Evolutionary conservation across 768 basidiomycete species (phyloP), one percentile per base, ranked within the genome.

Genomic region (Amanita subjunquillea): DNA sequence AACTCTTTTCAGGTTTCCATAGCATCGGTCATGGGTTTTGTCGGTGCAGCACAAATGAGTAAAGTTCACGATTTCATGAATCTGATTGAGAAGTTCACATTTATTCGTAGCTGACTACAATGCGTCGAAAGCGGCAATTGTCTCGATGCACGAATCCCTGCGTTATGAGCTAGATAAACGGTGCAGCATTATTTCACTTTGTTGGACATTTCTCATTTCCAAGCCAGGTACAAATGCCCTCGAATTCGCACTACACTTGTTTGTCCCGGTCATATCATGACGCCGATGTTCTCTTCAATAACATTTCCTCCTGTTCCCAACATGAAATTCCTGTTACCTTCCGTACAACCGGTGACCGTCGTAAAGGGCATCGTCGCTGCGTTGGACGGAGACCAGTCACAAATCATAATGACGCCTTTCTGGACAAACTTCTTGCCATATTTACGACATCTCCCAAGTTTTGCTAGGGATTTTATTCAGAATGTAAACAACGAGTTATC

Each of bases 91-190:
- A 46, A 17, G 49, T 50, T 42, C 43, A 37, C 30, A 17, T 51
- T 49, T 15, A 27, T 17, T 39, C 44, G 30, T 54, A 91, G 89
- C 83, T 60, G 91, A 95, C 68, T 98, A 99, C 65, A 77, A 76
- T 64, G 91, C 92, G 7, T 91, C 91, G 23, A 99, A 99, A 70
- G 89, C 92, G 9, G 93, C 94, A n/a, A 63, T 87, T 20, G 71
- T 88, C 13, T 78, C 79, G 30, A 67, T 97, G 42, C 83, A 95
- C 58, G 87, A 93, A 57, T 84, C 87, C 12, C 74, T 99, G 49
- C 79, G 91, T 48, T 87, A 83, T 59, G 95, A 99, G 65, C 79
- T 98, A 15, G 87, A 93, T 64, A 80, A 85, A 41, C 71, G 75
- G 85, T 87, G 65, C 49, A 63, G 17, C 32, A 41, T 12, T 5